Evolutionary conservation across 2,329 filamentous ascomycete genomes (phyloP).

Genomic region (Aspergillus candidus): DNA sequence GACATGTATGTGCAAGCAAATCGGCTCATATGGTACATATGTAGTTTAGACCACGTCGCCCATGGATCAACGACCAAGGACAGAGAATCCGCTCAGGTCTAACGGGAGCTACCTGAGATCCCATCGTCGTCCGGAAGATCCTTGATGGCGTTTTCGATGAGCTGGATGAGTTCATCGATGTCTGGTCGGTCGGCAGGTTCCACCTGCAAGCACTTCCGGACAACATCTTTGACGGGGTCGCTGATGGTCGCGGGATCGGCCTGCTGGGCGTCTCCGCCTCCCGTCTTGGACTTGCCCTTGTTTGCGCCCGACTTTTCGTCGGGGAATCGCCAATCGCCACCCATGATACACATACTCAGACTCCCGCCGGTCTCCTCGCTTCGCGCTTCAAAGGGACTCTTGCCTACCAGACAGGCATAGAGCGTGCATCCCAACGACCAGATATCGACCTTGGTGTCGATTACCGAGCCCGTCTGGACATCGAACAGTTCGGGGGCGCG

Average conservation of each 20-base stretch:
- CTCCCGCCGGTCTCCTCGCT: constrained; percentile 94
- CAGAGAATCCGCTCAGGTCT: constrained; percentile 2
- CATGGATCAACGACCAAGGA: background rate
- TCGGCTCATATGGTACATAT: constrained; percentile 21
- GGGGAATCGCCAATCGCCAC: constrained; percentile 94
- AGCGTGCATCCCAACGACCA: constrained; percentile 98
- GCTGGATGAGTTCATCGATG: constrained; percentile 71
- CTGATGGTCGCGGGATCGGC: constrained; percentile 58
- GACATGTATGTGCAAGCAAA: constrained; percentile 10
- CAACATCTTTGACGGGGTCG: constrained; percentile 77
- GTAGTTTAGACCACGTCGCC: constrained; percentile 4
- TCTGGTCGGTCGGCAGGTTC: constrained; percentile 85
- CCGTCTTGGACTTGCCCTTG: constrained; percentile 51
- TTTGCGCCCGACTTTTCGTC: constrained; percentile 66
- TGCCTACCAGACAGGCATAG: constrained; percentile 92
- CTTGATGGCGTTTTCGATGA: constrained; percentile 69
- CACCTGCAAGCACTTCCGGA: constrained; percentile 76
- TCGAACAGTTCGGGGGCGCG: constrained; percentile 96
- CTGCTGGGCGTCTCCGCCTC: constrained; percentile 18
- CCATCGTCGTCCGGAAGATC: constrained; percentile 58
- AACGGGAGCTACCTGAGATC: constrained; percentile 21
- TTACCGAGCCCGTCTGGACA: constrained; percentile 83
- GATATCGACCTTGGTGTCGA: constrained; percentile 96
- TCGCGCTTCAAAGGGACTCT: constrained; percentile 92
- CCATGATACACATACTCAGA: constrained; percentile 83